phyloP scores from a whole-genome alignment of 2,329 filamentous ascomycete species.

The Penicillium decumbens region DNA sequence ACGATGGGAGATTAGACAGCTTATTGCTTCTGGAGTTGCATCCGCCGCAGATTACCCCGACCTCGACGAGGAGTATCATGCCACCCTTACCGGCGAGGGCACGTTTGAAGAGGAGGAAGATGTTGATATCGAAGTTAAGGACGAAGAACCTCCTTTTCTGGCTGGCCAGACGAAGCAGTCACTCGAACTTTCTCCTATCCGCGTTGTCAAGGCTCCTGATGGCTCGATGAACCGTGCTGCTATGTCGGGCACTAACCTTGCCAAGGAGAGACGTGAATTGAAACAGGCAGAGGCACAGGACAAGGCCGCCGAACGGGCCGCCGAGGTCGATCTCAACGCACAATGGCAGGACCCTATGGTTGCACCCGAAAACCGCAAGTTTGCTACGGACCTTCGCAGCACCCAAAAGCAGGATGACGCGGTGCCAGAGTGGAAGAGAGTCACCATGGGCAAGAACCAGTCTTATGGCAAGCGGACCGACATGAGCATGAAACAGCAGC shows the following conservation, averaged over 20 bases:
- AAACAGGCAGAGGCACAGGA: constrained; percentile 84
- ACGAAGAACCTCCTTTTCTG: constrained; percentile 94
- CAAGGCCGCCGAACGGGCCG: constrained; percentile 65
- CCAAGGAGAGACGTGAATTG: constrained; percentile 84
- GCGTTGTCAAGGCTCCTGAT: constrained; percentile 94
- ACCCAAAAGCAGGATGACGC: constrained; percentile 61
- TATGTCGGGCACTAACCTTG: constrained; percentile 82
- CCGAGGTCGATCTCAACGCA: constrained; percentile 75
- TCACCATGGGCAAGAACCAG: constrained; percentile 71
- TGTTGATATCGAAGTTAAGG: constrained; percentile 91
- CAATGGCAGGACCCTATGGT: constrained; percentile 99
- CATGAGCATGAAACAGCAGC: constrained; percentile 91
- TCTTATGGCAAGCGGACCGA: constrained; percentile 80
- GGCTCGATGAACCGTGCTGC: constrained; percentile 96
- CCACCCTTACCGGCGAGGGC: constrained; percentile 77
- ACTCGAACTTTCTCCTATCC: constrained; percentile 87
- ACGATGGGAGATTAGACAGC: constrained; percentile 92
- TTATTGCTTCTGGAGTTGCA: constrained; percentile 90
- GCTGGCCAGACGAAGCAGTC: constrained; percentile 96
- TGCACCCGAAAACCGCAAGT: constrained; percentile 74
- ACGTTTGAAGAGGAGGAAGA: constrained; percentile 93
- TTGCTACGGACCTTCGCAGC: constrained; percentile 78
- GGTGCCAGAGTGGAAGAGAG: constrained; percentile 89
- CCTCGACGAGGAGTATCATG: constrained; percentile 88
- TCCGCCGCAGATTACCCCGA: constrained; percentile 93